A percentile compares a stretch with the other conserved stretches of the same genome.
These are phyloP conservation scores for Xylona heveae DNA, from an alignment of 495 filamentous ascomycete species.

Conservation along the genomic window DNA sequence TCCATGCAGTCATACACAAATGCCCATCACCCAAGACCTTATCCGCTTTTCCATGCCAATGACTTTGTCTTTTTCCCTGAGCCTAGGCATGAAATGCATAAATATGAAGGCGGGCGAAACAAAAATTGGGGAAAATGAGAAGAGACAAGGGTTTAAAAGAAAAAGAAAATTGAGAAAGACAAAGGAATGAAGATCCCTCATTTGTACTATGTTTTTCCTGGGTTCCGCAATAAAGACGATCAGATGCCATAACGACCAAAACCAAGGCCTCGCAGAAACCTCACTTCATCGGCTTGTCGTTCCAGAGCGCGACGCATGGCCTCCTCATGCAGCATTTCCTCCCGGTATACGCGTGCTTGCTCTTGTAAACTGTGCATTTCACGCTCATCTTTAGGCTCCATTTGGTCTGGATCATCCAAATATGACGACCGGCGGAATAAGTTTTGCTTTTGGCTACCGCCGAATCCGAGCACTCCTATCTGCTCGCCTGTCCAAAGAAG, in stretches of 20 bases:
- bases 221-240: too few species aligned
- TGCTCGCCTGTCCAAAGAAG: constrained; percentile 67
- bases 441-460: too few species aligned
- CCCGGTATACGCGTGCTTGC: constrained; percentile 16
- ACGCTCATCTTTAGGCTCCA: constrained; percentile 24
- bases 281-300: constrained; percentile 62
- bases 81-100: too few species aligned
- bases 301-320: constrained; percentile 57
- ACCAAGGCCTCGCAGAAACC: constrained; percentile 52
- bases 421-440: too few species aligned
- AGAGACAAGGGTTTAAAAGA: constrained; percentile 6
- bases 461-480: constrained; percentile 47
- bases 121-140: constrained; percentile 2
- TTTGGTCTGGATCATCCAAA: too few species aligned
- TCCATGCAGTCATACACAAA: too few species aligned
- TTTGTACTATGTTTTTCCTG: too few species aligned
- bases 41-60: too few species aligned
- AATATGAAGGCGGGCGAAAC: too few species aligned
- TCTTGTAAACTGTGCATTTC: constrained; percentile 19
- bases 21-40: too few species aligned
- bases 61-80: too few species aligned
- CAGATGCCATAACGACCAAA: too few species aligned
- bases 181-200: constrained; percentile 10
- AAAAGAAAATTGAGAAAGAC: constrained; percentile 13
- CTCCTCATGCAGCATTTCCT: constrained; percentile 36